Evolutionary conservation across 768 basidiomycete genomes (phyloP), one percentile per base, ranked within the genome.

Genomic region (Ramaria rubella): DNA sequence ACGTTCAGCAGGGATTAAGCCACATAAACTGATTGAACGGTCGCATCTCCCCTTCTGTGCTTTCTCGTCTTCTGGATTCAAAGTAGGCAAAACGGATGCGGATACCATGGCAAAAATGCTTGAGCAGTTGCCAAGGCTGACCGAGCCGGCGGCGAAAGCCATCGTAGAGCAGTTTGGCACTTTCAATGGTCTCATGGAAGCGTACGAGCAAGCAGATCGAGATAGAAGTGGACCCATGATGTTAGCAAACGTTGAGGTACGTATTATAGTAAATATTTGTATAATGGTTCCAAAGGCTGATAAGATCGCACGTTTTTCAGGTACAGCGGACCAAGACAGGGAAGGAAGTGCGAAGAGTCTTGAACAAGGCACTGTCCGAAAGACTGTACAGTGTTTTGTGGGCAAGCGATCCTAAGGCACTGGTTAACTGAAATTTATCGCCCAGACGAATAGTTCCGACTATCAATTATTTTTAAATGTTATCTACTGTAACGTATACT

Each of bases 81-180:
- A 23, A 5, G 53, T 53, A 3, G 66, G 66, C 2, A 58, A 51
- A 27, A 53, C 54, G 34, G 50, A 59, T 0, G 40, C 52, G 27
- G 66, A 67, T 51, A 65, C 65, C 24, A 62, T 58, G 50, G 56
- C 60, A 48, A 59, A 59, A 36, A 62, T 65, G 62, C 55, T 67
- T n/a, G 45, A 55, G 6, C 46, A 57, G 24, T 19, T 67, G 14
- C 60, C 55, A 14, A 31, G 52, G 3, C 58, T 65, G 5, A 63
- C 64, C 1, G 62, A 63, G 14, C 21, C 50, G 12, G 23, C 52
- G 14, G 64, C 64, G 3, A 48, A 59, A 12, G 64, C 59, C 0
- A 59, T 67, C 19, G 60, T 59, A 24, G 43, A 46, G 12, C 30
- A 58, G 21, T 61, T 59, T 44, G 62, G 61, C 21, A 64, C 65